Evolutionary conservation across 257 asterid genomes (phyloP).

Genomic region (Echites panduratus): DNA sequence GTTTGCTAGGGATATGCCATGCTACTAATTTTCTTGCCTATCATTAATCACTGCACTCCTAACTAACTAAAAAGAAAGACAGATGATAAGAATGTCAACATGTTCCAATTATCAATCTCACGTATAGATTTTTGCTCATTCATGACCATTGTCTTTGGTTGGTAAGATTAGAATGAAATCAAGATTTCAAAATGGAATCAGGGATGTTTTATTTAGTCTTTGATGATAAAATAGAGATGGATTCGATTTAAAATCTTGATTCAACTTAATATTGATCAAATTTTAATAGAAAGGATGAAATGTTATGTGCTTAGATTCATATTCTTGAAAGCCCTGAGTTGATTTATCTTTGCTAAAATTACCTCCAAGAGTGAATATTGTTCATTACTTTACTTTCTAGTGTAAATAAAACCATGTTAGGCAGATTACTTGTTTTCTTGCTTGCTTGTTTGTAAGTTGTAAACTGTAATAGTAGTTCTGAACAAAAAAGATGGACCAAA

Average conservation of each 20-base stretch:
- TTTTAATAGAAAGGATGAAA: too few relatives aligned
- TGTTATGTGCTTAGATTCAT: background rate
- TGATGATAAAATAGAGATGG: too few relatives aligned
- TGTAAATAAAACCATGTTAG: too few relatives aligned
- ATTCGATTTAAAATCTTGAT: too few relatives aligned
- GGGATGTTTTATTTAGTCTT: too few relatives aligned
- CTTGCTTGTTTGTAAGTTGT: too few relatives aligned
- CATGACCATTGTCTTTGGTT: background rate
- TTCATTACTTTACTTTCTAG: too few relatives aligned
- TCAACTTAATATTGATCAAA: too few relatives aligned
- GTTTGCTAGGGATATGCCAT: background rate
- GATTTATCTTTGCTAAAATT: background rate
- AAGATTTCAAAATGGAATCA: too few relatives aligned
- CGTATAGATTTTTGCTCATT: background rate
- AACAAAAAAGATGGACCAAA: background rate
- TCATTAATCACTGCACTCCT: constrained; percentile 13
- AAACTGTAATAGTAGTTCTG: too few relatives aligned
- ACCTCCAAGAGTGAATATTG: background rate
- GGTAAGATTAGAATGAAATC: too few relatives aligned
- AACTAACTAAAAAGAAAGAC: constrained; percentile 14
- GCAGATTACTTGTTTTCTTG: too few relatives aligned
- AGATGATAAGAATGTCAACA: constrained; percentile 13
- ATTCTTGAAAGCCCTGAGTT: background rate
- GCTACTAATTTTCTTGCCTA: background rate
- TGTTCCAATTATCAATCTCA: background rate